Percentiles rank a stretch among this genome's conserved stretches.
Conservation (phyloP, 2,329 filamentous ascomycete species). For the Fonsecaea multimorphosa region DNA sequence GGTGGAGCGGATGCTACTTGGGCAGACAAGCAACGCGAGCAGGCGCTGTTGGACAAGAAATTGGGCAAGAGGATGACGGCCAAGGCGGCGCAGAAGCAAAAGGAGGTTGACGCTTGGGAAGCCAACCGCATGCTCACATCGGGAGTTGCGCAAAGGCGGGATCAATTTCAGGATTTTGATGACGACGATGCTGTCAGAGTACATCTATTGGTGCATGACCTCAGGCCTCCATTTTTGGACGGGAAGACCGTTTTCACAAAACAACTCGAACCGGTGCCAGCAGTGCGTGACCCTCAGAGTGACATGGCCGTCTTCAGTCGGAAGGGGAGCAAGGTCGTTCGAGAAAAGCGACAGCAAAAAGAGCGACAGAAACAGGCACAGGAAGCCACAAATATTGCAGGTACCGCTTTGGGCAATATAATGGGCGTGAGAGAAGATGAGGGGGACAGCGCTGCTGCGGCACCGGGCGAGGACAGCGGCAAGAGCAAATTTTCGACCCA, state of each 20-base stretch:
- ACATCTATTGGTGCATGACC: conserved; percentile 89
- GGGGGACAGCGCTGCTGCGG: conserved; percentile 80
- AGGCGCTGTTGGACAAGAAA: conserved; percentile 79
- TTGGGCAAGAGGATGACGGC: conserved; percentile 72
- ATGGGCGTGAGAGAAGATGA: conserved; percentile 95
- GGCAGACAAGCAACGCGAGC: conserved; percentile 77
- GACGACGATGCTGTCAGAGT: conserved; percentile 89
- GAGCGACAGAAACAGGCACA: conserved; percentile 94
- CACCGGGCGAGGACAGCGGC: conserved; percentile 72
- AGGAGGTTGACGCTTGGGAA: conserved; percentile 97
- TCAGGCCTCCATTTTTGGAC: conserved; percentile 92
- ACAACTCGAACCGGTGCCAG: conserved; percentile 91
- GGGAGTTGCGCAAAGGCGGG: conserved; percentile 87
- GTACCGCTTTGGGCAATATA: conserved; percentile 89
- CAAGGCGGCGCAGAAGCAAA: conserved; percentile 81
- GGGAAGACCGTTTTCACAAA: conserved; percentile 96
- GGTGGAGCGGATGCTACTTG: conserved; percentile 74
- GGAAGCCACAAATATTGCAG: conserved; percentile 89
- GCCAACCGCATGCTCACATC: conserved; percentile 98
- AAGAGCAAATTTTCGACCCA: conserved; percentile 86
- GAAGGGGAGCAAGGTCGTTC: conserved; percentile 91
- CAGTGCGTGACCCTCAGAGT: conserved; percentile 90
- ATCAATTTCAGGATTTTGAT: conserved; percentile 82
- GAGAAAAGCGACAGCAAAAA: conserved; percentile 86
- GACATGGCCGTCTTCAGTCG: conserved; percentile 98